phyloP scores from a whole-genome alignment of 2,329 filamentous ascomycete species.

The Hypoxylon sp. region DNA sequence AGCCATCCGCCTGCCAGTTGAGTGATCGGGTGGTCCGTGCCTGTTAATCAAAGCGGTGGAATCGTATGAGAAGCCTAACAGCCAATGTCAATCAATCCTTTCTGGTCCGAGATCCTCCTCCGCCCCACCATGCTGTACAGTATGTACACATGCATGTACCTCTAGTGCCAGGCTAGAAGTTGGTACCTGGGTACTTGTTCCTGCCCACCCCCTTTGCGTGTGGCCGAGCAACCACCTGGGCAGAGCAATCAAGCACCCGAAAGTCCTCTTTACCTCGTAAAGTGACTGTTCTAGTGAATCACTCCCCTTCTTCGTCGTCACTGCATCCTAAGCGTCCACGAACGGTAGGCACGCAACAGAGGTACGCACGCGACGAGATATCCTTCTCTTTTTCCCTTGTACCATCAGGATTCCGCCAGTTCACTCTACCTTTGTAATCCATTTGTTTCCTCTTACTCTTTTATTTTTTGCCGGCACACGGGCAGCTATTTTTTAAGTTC shows the following conservation, averaged over 20 bases:
- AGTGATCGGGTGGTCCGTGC: conserved; percentile 35
- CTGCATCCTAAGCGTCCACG: conserved; percentile 29
- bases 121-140: conserved; percentile 11
- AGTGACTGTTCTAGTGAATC: conserved; percentile 31
- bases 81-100: conserved; percentile 38
- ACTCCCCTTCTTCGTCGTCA: conserved; percentile 41
- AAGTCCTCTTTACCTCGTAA: conserved; percentile 31
- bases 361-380: conserved; percentile 32
- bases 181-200: conserved; percentile 6
- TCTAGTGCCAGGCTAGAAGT: background rate
- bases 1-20: conserved; percentile 28
- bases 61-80: conserved; percentile 46
- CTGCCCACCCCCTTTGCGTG: conserved; percentile 37
- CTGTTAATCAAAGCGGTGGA: conserved; percentile 40
- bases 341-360: conserved; percentile 30
- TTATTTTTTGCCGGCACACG: conserved; percentile 25
- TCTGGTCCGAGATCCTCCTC: conserved; percentile 17
- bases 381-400: conserved; percentile 50
- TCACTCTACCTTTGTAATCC: conserved; percentile 40
- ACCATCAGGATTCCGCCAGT: conserved; percentile 30
- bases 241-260: conserved; percentile 39
- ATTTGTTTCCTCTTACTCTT: conserved; percentile 24
- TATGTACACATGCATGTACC: background rate
- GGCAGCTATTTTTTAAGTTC: conserved; percentile 20
- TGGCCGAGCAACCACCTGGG: conserved; percentile 26